Evolutionary conservation across 2,329 filamentous ascomycete genomes (phyloP).

Genomic region (Bimuria novae-zelandiae): DNA sequence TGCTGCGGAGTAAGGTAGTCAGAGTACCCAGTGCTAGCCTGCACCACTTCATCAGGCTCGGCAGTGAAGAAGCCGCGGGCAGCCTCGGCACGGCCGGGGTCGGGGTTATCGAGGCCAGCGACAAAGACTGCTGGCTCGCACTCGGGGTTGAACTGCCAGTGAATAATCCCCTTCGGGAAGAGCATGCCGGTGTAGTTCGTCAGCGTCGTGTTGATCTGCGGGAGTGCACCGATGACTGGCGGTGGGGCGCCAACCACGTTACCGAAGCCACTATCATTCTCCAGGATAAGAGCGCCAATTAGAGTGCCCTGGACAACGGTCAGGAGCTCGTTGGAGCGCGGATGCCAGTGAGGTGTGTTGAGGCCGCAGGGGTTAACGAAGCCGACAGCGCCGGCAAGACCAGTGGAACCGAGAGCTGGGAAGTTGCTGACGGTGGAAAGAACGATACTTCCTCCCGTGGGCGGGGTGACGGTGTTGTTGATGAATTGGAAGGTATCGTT

Average conservation of each 20-base stretch:
- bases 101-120: slow-evolving; percentile 44
- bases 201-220: slow-evolving; percentile 43
- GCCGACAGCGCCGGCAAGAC: slow-evolving; percentile 57
- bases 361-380: slow-evolving; percentile 59
- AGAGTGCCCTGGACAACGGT: slow-evolving; percentile 45
- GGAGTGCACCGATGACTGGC: slow-evolving; percentile 19
- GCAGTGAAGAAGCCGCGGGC: slow-evolving; percentile 40
- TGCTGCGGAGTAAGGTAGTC: slow-evolving; percentile 24
- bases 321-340: slow-evolving; percentile 48
- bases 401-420: slow-evolving; percentile 60
- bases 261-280: slow-evolving; percentile 35
- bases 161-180: slow-evolving; percentile 46
- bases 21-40: slow-evolving; percentile 19
- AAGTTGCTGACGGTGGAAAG: slow-evolving; percentile 62
- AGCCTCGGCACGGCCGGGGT: slow-evolving; percentile 40
- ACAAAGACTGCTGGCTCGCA: slow-evolving; percentile 49
- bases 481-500: slow-evolving; percentile 30
- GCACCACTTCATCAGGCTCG: slow-evolving; percentile 22
- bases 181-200: slow-evolving; percentile 46
- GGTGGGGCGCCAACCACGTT: slow-evolving; percentile 25
- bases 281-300: slow-evolving; percentile 45
- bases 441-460: slow-evolving; percentile 54
- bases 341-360: slow-evolving; percentile 49
- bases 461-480: slow-evolving; percentile 41
- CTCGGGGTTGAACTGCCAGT: slow-evolving; percentile 49